A percentile compares a stretch with the other conserved stretches of the same genome.
Evolutionary conservation across 106 monocot genomes (phyloP).

Genomic region (Dendrobium nobile): DNA sequence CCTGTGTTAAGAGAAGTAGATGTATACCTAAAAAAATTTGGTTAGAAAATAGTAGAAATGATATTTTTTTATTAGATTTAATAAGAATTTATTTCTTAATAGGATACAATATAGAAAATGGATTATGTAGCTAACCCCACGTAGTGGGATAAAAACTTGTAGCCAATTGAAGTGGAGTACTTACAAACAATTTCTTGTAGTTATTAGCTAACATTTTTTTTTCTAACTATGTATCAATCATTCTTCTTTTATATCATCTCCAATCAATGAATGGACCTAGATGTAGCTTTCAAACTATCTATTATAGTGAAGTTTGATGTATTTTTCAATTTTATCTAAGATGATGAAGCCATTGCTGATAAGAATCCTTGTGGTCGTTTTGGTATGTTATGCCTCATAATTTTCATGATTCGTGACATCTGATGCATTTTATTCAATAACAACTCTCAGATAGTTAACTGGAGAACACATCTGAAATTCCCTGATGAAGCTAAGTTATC

Average conservation of each 20-base stretch:
- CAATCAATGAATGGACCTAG: not conserved
- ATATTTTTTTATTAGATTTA: too few relatives aligned
- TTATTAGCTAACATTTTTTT: too few relatives aligned
- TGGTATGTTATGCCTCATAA: not conserved
- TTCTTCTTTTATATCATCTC: not conserved
- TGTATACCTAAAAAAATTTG: too few relatives aligned
- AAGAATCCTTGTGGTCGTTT: too few relatives aligned
- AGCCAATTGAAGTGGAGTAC: not conserved
- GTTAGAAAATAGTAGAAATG: too few relatives aligned
- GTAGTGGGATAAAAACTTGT: too few relatives aligned
- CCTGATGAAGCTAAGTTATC: slow-evolving; percentile 82
- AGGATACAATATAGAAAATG: too few relatives aligned
- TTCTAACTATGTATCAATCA: not conserved
- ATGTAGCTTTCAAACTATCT: not conserved
- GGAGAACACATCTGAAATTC: slow-evolving; percentile 88
- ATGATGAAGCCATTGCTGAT: too few relatives aligned
- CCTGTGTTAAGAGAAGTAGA: too few relatives aligned
- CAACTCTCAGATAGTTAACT: slow-evolving; percentile 78
- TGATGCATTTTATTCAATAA: not conserved
- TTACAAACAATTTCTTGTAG: not conserved
- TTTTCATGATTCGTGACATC: not conserved
- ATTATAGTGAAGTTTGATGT: not conserved
- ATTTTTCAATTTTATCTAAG: too few relatives aligned
- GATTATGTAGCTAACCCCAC: too few relatives aligned
- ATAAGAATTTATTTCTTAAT: too few relatives aligned